Evolutionary conservation across 768 basidiomycete species (phyloP), one percentile per base, ranked within the genome.

Genomic region (Plicaturopsis crispa): DNA sequence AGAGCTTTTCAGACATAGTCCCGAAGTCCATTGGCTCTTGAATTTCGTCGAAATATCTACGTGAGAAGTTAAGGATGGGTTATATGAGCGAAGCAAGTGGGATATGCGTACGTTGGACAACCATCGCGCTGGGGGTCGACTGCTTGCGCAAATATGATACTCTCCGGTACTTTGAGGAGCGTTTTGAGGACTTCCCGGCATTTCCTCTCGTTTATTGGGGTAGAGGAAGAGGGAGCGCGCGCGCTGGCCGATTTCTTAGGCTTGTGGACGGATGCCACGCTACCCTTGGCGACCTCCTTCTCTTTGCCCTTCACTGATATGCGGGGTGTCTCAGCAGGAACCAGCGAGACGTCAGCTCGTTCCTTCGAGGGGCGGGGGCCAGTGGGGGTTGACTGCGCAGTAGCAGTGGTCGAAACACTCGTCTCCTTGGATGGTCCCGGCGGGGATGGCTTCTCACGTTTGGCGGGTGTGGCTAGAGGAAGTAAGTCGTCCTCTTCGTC

Each of bases 41-140:
- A 53, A 98, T 94, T 60, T 97, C 94, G 4, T 93, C 79, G 44
- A 86, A 78, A 57, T 98, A 98, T 14, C 91, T 96, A 49, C 13
- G 22, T 24, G 38, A 26, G 20, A 38, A 10, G 17, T 45, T n/a
- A 14, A 35, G 51, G 35, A 41, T 22, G 20, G 24, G 28, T 5
- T 22, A 39, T 8, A 16, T 36, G 11, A 36, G 24, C 32, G 22
- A 10, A 2, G 34, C 28, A 37, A 30, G 31, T 24, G 26, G 22
- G 8, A 14, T 28, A 35, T n/a, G 72, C 84, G 62, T 54, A 93
- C 88, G 90, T 92, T 33, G 94, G 91, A 56, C 86, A 94, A 14
- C 87, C 91, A 58, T 89, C 88, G 35, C 62, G 53, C 11, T 77
- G 59, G 3, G 93, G 84, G 56, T 97, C 84, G 14, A 97, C 94